Base-by-base conservation (phyloP, 768 basidiomycete genomes). In the Boletus rubescentipes region DNA sequence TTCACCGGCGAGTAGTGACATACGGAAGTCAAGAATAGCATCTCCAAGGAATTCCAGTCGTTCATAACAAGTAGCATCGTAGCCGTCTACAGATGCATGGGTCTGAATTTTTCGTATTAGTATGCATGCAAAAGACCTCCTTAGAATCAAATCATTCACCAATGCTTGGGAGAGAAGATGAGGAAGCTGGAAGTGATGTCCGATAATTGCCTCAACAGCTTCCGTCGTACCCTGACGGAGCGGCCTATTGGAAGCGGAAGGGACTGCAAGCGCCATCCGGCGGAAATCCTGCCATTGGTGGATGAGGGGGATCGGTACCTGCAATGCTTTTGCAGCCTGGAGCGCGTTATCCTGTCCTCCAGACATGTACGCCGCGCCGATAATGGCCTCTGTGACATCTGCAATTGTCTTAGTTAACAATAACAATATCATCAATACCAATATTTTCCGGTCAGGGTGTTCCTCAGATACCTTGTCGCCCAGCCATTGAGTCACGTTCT, bases 1-100 rank as follows among this genome's bases (percentile, higher is more conserved):
- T 16, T 40, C 10, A 29, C 16, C 9, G 36, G 48, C 37, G 29
- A 42, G 38, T 29, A 21, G 30, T 20, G 12, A 73, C 89, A 50
- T 63, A 93, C 91, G 70, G 53, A 91, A 88, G 68, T 93, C 92
- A 23, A 94, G 78, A 46, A 94, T 81, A 2, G 89, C 89, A 71
- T 94, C 92, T 12, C 92, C 92, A 37, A 93, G 75, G 65, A 93
- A 94, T 67, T 93, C 91, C 34, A 93, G 77, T 53, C 88, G 77
- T 62, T 91, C 88, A 63, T 89, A 88, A 16, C 80, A 80, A 14
- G 77, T 80, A 35, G 77, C 73, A 51, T 85, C 81, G 52, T 74
- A 76, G 4, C 78, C 79, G 57, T 80, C 78, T 32, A 80, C 72
- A 0, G 87, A 86, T 3, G 80, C 72, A 66, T 91, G 90, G 1